Evolutionary conservation across 2,329 filamentous ascomycete species (phyloP).

Genomic region (Pseudofabraea citricarpa): DNA sequence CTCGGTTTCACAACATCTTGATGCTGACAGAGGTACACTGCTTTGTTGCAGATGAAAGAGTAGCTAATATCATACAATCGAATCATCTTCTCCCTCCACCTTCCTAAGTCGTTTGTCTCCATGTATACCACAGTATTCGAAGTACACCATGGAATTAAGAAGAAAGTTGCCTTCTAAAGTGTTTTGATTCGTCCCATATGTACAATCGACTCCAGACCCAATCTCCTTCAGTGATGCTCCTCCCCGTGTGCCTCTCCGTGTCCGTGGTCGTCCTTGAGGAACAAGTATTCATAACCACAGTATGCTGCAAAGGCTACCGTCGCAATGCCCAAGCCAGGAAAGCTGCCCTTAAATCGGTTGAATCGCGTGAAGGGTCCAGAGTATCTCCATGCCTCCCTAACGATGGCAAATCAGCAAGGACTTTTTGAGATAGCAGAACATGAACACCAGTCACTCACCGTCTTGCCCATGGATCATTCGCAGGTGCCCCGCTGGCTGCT

Average conservation of each 20-base stretch:
- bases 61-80: too few species aligned
- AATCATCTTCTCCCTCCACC: too few species aligned
- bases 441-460: constrained; percentile 45
- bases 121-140: too few species aligned
- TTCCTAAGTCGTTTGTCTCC: too few species aligned
- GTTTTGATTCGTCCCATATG: too few species aligned
- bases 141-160: neutral
- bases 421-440: too few species aligned
- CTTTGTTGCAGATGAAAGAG: too few species aligned
- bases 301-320: constrained; percentile 88
- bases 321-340: constrained; percentile 90
- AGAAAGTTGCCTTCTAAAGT: too few species aligned
- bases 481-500: constrained; percentile 58
- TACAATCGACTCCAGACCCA: constrained; percentile 25
- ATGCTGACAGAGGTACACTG: too few species aligned
- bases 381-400: constrained; percentile 93
- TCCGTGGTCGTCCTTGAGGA: constrained; percentile 66
- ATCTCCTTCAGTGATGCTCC: constrained; percentile 47
- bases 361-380: constrained; percentile 79
- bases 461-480: constrained; percentile 63
- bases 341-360: constrained; percentile 81
- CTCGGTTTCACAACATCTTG: too few species aligned
- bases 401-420: constrained; percentile 57
- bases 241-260: constrained; percentile 47
- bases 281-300: constrained; percentile 84